These are phyloP conservation scores for Nasturtium officinale DNA, from an alignment of 345 rosid genomes.

Conservation along the genomic window DNA sequence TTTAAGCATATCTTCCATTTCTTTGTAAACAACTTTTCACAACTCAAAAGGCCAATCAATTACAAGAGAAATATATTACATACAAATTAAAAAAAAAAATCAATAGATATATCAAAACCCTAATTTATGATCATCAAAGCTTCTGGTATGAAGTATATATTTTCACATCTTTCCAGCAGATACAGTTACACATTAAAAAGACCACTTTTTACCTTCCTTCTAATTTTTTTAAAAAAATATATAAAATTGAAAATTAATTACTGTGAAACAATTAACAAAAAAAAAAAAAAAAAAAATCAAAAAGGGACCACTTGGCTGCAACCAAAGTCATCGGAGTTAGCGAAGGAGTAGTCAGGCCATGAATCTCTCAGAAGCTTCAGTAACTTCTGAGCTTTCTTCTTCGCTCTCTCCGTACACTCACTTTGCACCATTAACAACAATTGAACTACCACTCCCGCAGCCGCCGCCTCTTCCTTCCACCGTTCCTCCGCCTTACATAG, in stretches of 20 bases:
- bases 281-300: conserved; percentile 32
- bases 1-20: conserved; percentile 32
- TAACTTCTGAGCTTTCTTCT: conserved; percentile 87
- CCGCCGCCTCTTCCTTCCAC: conserved; percentile 74
- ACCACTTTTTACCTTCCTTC: conserved; percentile 6
- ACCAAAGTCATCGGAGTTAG: conserved; percentile 68
- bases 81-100: background rate
- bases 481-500: conserved; percentile 70
- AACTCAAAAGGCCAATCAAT: conserved; percentile 34
- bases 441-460: conserved; percentile 83
- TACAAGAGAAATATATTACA: background rate
- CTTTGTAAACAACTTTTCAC: conserved; percentile 29
- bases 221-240: background rate
- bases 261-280: background rate
- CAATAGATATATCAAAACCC: background rate
- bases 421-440: conserved; percentile 83
- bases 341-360: conserved; percentile 74
- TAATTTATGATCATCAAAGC: conserved; percentile 15
- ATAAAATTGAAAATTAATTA: conserved; percentile 23
- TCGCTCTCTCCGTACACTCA: conserved; percentile 91
- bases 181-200: conserved; percentile 7
- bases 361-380: conserved; percentile 78
- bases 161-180: conserved; percentile 19
- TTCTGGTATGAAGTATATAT: conserved; percentile 14
- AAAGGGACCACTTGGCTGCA: conserved; percentile 83